phyloP scores from a whole-genome alignment of 2,329 filamentous ascomycete species.

The Madurella fahalii region DNA sequence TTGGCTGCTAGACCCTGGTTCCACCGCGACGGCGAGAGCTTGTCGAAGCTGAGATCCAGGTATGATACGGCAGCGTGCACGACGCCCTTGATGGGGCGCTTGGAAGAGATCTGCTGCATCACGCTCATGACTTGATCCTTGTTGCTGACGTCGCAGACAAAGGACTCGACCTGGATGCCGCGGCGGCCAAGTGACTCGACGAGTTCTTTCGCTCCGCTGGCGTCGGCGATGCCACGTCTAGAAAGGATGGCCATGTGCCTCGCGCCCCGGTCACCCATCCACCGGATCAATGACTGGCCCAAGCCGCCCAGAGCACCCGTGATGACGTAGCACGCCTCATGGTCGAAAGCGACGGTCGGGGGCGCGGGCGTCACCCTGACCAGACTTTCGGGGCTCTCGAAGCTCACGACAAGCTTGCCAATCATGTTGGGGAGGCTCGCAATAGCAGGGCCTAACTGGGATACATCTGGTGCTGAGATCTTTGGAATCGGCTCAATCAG shows the following conservation, averaged over 20 bases:
- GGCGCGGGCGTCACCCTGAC: conserved; percentile 3
- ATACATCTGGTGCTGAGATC: background rate
- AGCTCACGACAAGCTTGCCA: conserved; percentile 27
- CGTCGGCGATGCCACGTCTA: conserved; percentile 9
- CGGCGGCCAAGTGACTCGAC: background rate
- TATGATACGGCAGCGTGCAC: conserved; percentile 14
- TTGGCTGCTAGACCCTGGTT: conserved; percentile 24
- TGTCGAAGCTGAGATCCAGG: conserved; percentile 4
- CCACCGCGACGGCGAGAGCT: conserved; percentile 20
- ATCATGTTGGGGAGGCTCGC: conserved; percentile 5
- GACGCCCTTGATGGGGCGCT: conserved; percentile 21
- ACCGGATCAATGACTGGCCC: conserved; percentile 17
- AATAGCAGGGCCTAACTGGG: background rate
- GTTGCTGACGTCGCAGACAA: conserved; percentile 3
- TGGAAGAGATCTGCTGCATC: background rate
- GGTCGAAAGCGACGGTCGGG: conserved; percentile 17
- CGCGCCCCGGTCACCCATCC: conserved; percentile 26
- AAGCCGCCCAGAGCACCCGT: conserved; percentile 22
- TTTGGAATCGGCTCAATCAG: background rate
- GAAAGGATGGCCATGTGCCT: conserved; percentile 24
- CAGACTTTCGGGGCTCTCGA: conserved; percentile 4
- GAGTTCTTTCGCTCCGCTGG: background rate
- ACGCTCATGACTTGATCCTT: background rate
- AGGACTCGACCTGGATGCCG: background rate
- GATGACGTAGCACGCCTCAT: conserved; percentile 23